Evolutionary conservation across 202 grass and related monocot genomes (phyloP).

Genomic region (Elaeis oleifera): DNA sequence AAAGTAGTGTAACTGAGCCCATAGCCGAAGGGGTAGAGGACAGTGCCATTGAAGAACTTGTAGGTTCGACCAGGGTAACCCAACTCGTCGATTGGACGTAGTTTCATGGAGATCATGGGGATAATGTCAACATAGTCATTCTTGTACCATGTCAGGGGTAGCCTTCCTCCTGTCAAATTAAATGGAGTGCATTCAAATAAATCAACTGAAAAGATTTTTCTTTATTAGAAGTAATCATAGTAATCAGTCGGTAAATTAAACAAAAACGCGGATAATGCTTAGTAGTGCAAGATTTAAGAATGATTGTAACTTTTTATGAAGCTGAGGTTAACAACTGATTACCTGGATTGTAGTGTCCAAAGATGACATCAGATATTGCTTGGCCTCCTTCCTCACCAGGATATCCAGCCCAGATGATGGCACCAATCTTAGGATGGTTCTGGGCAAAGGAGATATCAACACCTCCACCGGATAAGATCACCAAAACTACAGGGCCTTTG

Average conservation of each 20-base stretch:
- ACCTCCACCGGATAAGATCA: neutral
- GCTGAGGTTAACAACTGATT: no score
- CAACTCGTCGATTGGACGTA: neutral
- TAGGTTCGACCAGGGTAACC: slow-evolving; percentile 7
- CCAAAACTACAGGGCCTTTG: neutral
- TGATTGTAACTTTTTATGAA: no score
- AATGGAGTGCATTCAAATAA: neutral
- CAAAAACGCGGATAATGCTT: no score
- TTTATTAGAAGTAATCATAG: no score
- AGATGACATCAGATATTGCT: slow-evolving; percentile 5
- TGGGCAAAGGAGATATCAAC: slow-evolving; percentile 4
- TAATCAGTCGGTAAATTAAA: no score
- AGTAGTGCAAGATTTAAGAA: neutral
- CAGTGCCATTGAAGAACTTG: slow-evolving; percentile 9
- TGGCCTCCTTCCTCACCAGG: slow-evolving; percentile 7
- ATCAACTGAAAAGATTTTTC: neutral
- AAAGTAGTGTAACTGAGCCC: neutral
- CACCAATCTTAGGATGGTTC: slow-evolving; percentile 1
- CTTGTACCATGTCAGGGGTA: slow-evolving; percentile 9
- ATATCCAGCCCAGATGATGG: slow-evolving; percentile 5
- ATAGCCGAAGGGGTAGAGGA: slow-evolving; percentile 10
- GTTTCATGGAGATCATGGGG: slow-evolving; percentile 5
- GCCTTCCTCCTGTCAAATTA: slow-evolving; percentile 3
- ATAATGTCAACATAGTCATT: neutral
- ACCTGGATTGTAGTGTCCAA: slow-evolving; percentile 3